Conservation (phyloP, 441 rosid genomes). For the Gossypium schwendimanii region DNA sequence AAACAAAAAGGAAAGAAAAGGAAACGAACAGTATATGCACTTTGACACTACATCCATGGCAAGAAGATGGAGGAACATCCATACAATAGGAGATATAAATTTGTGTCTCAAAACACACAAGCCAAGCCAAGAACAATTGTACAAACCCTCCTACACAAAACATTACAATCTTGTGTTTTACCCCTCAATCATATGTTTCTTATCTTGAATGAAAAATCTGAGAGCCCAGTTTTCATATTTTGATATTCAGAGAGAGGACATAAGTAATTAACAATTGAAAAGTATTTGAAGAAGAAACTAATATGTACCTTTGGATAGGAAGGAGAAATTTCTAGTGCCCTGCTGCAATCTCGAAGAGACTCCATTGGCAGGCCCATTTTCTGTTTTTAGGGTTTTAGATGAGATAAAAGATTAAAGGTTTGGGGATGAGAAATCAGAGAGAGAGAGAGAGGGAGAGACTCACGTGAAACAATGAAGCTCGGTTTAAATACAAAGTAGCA, state of each 20-base stretch:
- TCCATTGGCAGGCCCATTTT: constrained; percentile 48
- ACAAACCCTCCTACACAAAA: background rate
- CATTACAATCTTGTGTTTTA: background rate
- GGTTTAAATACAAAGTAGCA: constrained; percentile 60
- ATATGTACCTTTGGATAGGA: constrained; percentile 59
- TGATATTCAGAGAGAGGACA: background rate
- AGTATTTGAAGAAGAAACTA: background rate
- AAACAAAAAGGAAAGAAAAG: background rate
- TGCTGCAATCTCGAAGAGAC: constrained; percentile 64
- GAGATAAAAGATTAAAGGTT: background rate
- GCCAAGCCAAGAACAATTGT: background rate
- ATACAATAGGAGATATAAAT: background rate
- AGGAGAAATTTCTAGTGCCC: constrained; percentile 65
- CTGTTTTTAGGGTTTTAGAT: constrained; percentile 19
- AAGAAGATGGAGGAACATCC: background rate
- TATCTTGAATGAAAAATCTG: background rate
- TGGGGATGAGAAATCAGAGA: background rate
- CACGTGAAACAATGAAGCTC: constrained; percentile 64
- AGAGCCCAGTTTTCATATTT: background rate
- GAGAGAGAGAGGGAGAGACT: constrained; percentile 9
- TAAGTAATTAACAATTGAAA: background rate
- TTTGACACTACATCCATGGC: background rate
- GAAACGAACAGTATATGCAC: background rate
- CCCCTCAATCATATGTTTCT: background rate
- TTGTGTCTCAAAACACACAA: constrained; percentile 1